These are phyloP conservation scores for Chalaropsis ovoidea DNA, from an alignment of 2,329 filamentous ascomycete species.

Conservation along the genomic window DNA sequence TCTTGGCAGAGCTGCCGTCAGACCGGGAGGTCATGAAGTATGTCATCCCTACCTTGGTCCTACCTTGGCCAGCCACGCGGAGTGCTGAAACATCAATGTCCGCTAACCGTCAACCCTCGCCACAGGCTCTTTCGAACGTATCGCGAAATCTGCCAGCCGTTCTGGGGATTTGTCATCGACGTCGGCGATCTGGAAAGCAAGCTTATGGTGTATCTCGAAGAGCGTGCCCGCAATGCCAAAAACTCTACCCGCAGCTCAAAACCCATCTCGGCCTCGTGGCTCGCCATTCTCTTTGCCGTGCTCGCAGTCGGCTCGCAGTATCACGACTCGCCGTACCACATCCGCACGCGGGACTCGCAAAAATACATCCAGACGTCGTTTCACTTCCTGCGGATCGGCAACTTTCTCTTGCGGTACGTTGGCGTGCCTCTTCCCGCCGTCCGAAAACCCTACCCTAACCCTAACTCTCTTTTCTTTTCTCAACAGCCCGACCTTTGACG, in stretches of 20 bases:
- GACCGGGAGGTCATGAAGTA: constrained; percentile 59
- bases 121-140: constrained; percentile 53
- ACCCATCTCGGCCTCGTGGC: constrained; percentile 53
- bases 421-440: background rate
- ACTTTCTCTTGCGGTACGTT: constrained; percentile 49
- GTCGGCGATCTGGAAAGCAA: constrained; percentile 55
- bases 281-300: constrained; percentile 55
- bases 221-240: constrained; percentile 48
- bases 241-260: constrained; percentile 39
- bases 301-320: constrained; percentile 57
- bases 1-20: constrained; percentile 51
- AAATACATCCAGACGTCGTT: constrained; percentile 55
- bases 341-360: constrained; percentile 49
- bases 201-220: constrained; percentile 55
- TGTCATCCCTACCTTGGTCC: constrained; percentile 29
- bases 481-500: constrained; percentile 52
- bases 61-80: too few species aligned
- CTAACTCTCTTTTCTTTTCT: constrained; percentile 21
- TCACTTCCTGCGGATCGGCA: constrained; percentile 53
- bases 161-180: constrained; percentile 58
- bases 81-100: background rate
- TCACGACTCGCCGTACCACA: constrained; percentile 53
- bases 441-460: background rate
- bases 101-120: constrained; percentile 8
- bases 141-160: constrained; percentile 57